Evolutionary conservation across 2,329 filamentous ascomycete genomes (phyloP).

Genomic region (Alternaria angustiovoidea): DNA sequence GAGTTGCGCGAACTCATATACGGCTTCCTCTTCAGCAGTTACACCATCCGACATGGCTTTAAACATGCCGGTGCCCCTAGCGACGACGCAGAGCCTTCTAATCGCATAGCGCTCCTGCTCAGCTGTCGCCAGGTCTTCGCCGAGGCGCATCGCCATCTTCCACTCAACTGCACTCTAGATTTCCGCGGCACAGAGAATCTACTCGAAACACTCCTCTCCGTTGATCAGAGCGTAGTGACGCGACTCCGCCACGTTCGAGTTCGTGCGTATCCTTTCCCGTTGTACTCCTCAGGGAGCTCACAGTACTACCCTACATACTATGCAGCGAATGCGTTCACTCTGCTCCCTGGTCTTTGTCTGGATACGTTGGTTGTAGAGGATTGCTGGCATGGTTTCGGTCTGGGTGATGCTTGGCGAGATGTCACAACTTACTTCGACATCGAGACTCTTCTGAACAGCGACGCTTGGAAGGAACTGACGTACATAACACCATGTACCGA

Average conservation of each 20-base stretch:
- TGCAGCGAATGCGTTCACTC: slow-evolving; percentile 40
- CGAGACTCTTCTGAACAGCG: slow-evolving; percentile 41
- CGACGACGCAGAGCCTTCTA: slow-evolving; percentile 14
- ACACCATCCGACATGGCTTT: slow-evolving; percentile 42
- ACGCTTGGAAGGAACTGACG: slow-evolving; percentile 45
- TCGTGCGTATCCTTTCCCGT: slow-evolving; percentile 44
- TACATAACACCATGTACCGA: slow-evolving; percentile 47
- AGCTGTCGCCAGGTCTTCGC: slow-evolving; percentile 40
- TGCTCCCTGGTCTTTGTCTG: slow-evolving; percentile 45
- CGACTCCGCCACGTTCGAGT: slow-evolving; percentile 44
- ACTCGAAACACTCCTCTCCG: slow-evolving; percentile 41
- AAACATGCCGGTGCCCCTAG: slow-evolving; percentile 18
- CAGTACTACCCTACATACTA: slow-evolving; percentile 46
- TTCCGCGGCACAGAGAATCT: slow-evolving; percentile 47
- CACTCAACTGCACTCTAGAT: slow-evolving; percentile 40
- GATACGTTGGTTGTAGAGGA: slow-evolving; percentile 45
- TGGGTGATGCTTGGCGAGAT: slow-evolving; percentile 46
- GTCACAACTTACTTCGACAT: slow-evolving; percentile 48
- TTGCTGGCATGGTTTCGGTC: slow-evolving; percentile 46
- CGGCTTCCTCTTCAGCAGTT: slow-evolving; percentile 42
- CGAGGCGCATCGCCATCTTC: slow-evolving; percentile 46
- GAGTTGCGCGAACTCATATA: slow-evolving; percentile 49
- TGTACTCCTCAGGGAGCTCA: slow-evolving; percentile 34
- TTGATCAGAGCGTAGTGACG: slow-evolving; percentile 41
- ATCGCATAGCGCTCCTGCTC: slow-evolving; percentile 42